Evolutionary conservation across 441 rosid genomes (phyloP).

Genomic region (Manihot esculenta): DNA sequence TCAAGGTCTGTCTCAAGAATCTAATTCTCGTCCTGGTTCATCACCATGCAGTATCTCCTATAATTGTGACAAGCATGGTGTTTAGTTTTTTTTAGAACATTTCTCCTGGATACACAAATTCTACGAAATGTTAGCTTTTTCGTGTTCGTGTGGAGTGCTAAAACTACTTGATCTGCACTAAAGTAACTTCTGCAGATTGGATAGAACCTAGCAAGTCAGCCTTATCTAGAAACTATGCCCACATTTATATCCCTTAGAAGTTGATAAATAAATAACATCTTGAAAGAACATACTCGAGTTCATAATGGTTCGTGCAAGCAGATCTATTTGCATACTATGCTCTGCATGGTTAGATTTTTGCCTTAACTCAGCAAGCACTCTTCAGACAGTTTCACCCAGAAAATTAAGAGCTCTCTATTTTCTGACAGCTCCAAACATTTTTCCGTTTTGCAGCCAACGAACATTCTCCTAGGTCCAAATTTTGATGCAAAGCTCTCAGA

Average conservation of each 20-base stretch:
- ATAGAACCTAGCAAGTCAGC: neutral
- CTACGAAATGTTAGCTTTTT: too few species aligned
- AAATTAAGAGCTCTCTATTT: neutral
- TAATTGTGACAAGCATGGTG: too few species aligned
- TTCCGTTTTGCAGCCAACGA: constrained; percentile 41
- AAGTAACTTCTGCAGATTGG: neutral
- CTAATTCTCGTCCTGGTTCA: neutral
- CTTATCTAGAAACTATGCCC: neutral
- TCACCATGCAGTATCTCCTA: too few species aligned
- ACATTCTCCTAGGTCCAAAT: constrained; percentile 52
- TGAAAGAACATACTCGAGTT: neutral
- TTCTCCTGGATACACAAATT: too few species aligned
- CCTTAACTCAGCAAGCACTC: too few species aligned
- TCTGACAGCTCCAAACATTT: neutral
- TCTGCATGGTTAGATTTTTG: too few species aligned
- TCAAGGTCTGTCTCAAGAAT: constrained; percentile 37
- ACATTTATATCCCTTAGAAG: neutral
- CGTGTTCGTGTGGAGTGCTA: neutral
- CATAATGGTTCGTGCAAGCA: neutral
- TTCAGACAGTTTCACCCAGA: neutral
- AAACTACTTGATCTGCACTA: neutral
- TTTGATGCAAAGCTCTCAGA: constrained; percentile 64
- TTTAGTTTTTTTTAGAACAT: too few species aligned
- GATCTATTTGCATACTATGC: neutral
- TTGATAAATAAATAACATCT: neutral